Evolutionary conservation across 176 grass and related monocot species (phyloP).

Genomic region (Luzula sylvatica): DNA sequence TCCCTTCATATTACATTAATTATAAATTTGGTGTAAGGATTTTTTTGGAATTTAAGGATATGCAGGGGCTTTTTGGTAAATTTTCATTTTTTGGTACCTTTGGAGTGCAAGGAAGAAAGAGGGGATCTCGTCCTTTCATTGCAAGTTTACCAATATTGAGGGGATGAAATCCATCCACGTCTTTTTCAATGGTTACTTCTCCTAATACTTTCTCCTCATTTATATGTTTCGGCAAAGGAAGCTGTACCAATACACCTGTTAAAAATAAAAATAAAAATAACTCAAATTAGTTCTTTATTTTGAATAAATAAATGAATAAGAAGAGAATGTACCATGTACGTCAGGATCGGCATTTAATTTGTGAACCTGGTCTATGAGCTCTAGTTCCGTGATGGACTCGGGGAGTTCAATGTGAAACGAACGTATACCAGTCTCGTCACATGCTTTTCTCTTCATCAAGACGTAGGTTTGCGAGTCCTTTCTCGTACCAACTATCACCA

Average conservation of each 20-base stretch:
- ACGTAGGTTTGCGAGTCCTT: conserved; percentile 96
- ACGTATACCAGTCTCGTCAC: conserved; percentile 80
- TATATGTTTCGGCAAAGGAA: conserved; percentile 90
- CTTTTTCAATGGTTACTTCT: conserved; percentile 78
- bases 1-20: conserved; percentile 68
- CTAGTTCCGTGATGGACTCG: conserved; percentile 56
- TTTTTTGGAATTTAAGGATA: neutral
- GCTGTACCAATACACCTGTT: conserved; percentile 84
- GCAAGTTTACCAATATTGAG: conserved; percentile 94
- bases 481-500: conserved; percentile 84
- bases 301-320: neutral
- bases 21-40: too few relatives aligned
- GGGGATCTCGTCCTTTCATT: conserved; percentile 91
- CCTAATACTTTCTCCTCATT: conserved; percentile 80
- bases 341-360: conserved; percentile 59
- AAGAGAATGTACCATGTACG: conserved; percentile 49
- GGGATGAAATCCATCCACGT: conserved; percentile 97
- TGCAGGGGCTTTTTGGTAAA: neutral
- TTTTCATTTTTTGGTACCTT: too few relatives aligned
- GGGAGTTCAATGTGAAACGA: conserved; percentile 72
- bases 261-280: neutral
- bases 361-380: conserved; percentile 74
- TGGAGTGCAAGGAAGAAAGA: conserved; percentile 78
- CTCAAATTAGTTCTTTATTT: neutral
- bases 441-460: conserved; percentile 82